phyloP scores from a whole-genome alignment of 768 basidiomycete species.

The Amanita muscaria region DNA sequence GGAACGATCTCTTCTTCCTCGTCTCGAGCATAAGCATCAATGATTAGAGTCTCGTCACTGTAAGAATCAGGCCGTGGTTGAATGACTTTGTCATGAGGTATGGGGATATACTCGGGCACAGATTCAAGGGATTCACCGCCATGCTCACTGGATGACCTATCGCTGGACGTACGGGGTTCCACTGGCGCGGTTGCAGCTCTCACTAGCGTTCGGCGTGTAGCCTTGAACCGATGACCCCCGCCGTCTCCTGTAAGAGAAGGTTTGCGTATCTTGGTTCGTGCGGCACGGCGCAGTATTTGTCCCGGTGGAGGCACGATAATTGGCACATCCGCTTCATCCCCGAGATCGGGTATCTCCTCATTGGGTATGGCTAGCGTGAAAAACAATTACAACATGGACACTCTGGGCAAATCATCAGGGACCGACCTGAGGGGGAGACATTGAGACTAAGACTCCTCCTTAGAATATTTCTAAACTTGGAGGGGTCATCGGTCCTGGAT shows the following conservation, averaged over 20 bases:
- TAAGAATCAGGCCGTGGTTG: conserved; percentile 58
- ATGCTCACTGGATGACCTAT: conserved; percentile 64
- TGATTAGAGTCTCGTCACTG: conserved; percentile 75
- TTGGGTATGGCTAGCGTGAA: conserved; percentile 45
- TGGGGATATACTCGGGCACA: conserved; percentile 30
- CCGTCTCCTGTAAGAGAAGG: conserved; percentile 66
- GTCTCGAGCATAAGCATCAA: conserved; percentile 69
- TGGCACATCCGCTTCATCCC: conserved; percentile 82
- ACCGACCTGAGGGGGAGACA: conserved; percentile 75
- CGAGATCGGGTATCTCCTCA: conserved; percentile 57
- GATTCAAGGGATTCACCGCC: conserved; percentile 42
- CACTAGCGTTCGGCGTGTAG: conserved; percentile 31
- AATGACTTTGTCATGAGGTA: conserved; percentile 33
- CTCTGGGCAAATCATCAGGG: conserved; percentile 13
- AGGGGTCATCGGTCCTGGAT: conserved; percentile 71
- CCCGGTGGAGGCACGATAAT: conserved; percentile 86
- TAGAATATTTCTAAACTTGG: conserved; percentile 67
- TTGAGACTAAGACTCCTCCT: conserved; percentile 86
- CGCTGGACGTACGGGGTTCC: conserved; percentile 58
- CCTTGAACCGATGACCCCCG: conserved; percentile 73
- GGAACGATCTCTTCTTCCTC: conserved; percentile 30
- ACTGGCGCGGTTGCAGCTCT: conserved; percentile 19
- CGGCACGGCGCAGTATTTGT: conserved; percentile 83
- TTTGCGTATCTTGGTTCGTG: conserved; percentile 94
- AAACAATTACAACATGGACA: conserved; percentile 12